Conservation (phyloP, 2,329 filamentous ascomycete genomes). For the Pseudogymnoascus sp. region DNA sequence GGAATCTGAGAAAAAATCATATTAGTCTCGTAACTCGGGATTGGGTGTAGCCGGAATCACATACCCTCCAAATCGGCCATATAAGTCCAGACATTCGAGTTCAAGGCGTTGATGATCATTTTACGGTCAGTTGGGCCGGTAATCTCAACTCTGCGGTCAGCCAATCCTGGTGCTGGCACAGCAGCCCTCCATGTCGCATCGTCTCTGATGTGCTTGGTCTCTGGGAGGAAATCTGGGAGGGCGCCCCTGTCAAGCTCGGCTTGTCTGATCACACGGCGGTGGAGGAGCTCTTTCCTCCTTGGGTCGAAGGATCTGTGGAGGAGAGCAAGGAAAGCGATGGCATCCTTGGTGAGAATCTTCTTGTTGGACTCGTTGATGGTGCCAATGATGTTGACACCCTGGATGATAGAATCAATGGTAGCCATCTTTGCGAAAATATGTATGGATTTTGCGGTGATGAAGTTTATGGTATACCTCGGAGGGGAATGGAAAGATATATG, state of each 20-base stretch:
- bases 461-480: not conserved
- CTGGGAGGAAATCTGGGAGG: slow-evolving; percentile 87
- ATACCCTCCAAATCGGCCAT: slow-evolving; percentile 98
- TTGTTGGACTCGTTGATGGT: slow-evolving; percentile 67
- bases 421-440: slow-evolving; percentile 46
- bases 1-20: slow-evolving; percentile 55
- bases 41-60: slow-evolving; percentile 22
- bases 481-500: slow-evolving; percentile 10
- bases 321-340: slow-evolving; percentile 84
- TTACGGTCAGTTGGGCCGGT: slow-evolving; percentile 95
- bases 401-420: slow-evolving; percentile 67
- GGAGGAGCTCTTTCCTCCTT: slow-evolving; percentile 79
- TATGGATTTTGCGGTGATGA: slow-evolving; percentile 2
- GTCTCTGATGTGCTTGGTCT: slow-evolving; percentile 92
- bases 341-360: slow-evolving; percentile 88
- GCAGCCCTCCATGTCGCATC: slow-evolving; percentile 91
- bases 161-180: slow-evolving; percentile 79
- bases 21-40: not conserved
- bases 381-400: slow-evolving; percentile 82
- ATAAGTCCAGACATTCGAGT: slow-evolving; percentile 94
- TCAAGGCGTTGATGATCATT: slow-evolving; percentile 97
- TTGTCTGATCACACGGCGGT: slow-evolving; percentile 79
- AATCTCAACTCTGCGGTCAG: slow-evolving; percentile 93
- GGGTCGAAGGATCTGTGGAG: slow-evolving; percentile 91
- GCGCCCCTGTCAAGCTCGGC: slow-evolving; percentile 85